Evolutionary conservation across 192 early-diverging fungal species (phyloP), one percentile per base, ranked within the genome.

Genomic region (Coemansia sp.): DNA sequence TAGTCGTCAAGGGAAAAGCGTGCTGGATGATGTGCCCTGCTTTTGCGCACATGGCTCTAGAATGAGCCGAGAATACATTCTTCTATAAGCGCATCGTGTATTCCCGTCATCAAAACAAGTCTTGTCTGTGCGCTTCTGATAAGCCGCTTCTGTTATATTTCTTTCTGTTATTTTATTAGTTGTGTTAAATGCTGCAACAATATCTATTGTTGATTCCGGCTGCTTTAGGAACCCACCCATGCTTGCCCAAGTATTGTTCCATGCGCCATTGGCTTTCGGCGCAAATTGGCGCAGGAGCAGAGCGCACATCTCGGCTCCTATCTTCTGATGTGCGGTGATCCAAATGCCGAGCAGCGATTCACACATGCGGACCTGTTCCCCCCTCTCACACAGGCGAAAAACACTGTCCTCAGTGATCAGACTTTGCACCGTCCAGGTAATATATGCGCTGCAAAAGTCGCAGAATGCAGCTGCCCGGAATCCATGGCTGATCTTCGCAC

Each of bases 381-480:
- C 28, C 31, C 31, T 31, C 31, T n/a, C 19, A 19, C 47, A 48
- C 20, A 44, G 40, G 15, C 4, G 40, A 44, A 44, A 40, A 44
- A 44, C 10, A n/a, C 10, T 44, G 47, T 48, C 47, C 47, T 48
- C 47, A 19, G 50, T 23, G 50, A 2, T 11, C 50, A 26, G 10
- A 22, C 50, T 26, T 52, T 22, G 50, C 31, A 14, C 54, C n/a
- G 54, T 31, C 54, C 25, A 56, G 54, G 28, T 58, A 58, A 58
- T 58, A 58, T 58, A 58, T 58, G 57, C 57, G 23, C 57, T 58
- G 57, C 57, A 42, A 38, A 42, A 21, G 57, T 58, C 20, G 57
- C 57, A 44, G 38, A 23, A 14, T 58, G 57, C 57, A 58, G 37
- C 34, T 26, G 55, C 34, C 6, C 55, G 14, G 57, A 44, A 58